Conservation (phyloP, 768 basidiomycete genomes). For the Gymnopilus dilepis region DNA sequence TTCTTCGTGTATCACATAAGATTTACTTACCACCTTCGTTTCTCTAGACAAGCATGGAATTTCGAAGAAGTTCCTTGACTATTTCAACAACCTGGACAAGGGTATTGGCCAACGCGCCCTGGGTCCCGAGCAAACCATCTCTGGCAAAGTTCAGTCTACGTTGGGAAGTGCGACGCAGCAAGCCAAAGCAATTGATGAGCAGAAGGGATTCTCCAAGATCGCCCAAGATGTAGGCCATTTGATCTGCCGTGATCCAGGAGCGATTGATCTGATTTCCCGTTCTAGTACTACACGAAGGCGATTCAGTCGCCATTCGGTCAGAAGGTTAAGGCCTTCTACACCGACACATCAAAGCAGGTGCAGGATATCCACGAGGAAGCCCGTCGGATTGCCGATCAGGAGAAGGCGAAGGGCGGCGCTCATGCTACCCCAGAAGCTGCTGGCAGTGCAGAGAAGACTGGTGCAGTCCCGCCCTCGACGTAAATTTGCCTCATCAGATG, state of each 20-base stretch:
- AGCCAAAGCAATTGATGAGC: conserved; percentile 78
- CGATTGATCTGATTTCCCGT: conserved; percentile 5
- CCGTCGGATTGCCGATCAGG: conserved; percentile 69
- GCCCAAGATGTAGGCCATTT: conserved; percentile 64
- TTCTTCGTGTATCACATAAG: neutral
- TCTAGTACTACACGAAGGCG: conserved; percentile 79
- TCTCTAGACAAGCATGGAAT: conserved; percentile 85
- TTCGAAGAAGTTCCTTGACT: conserved; percentile 81
- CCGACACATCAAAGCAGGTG: conserved; percentile 85
- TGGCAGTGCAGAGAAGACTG: conserved; percentile 13
- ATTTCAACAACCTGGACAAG: conserved; percentile 75
- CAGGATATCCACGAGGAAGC: conserved; percentile 95
- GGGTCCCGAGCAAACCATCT: conserved; percentile 83
- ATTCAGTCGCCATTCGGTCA: conserved; percentile 78
- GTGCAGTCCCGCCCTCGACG: conserved; percentile 7
- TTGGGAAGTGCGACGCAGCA: conserved; percentile 69
- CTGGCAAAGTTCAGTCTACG: conserved; percentile 70
- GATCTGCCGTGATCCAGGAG: neutral
- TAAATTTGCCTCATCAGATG: neutral
- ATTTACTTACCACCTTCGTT: neutral
- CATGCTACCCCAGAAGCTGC: conserved; percentile 22
- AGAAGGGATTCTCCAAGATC: conserved; percentile 74
- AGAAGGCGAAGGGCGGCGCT: conserved; percentile 45
- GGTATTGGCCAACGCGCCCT: conserved; percentile 71
- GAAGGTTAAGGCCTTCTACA: conserved; percentile 84